These are phyloP conservation scores for Phytophthora megakarya DNA, from an alignment of 352 stramenopile species.

Conservation along the genomic window DNA sequence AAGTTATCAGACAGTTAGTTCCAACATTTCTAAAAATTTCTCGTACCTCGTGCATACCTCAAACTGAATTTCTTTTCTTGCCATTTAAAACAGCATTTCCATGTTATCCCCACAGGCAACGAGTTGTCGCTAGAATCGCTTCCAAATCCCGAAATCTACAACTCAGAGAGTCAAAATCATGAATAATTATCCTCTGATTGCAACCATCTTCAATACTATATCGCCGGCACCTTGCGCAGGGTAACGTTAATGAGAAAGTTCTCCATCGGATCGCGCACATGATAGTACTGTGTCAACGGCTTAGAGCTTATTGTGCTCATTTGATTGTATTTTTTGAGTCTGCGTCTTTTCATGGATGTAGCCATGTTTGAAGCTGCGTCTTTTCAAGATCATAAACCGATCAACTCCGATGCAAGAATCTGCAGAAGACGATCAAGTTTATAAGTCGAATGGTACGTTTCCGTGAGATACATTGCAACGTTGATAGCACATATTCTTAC, in stretches of 20 bases:
- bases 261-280: constrained; percentile 77
- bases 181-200: background rate
- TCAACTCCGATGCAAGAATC: constrained; percentile 9
- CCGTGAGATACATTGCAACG: background rate
- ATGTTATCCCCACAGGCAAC: constrained; percentile 39
- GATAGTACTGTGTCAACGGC: constrained; percentile 61
- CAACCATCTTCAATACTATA: background rate
- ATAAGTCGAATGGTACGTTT: background rate
- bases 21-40: background rate
- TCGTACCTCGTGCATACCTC: constrained; percentile 1
- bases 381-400: constrained; percentile 20
- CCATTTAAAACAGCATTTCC: constrained; percentile 59
- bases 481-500: background rate
- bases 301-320: constrained; percentile 27
- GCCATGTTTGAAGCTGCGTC: constrained; percentile 17
- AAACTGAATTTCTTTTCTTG: constrained; percentile 50
- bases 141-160: constrained; percentile 32
- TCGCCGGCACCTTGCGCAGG: constrained; percentile 56
- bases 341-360: constrained; percentile 22
- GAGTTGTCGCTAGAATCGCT: constrained; percentile 6
- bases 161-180: background rate
- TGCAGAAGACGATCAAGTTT: constrained; percentile 1
- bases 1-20: constrained; percentile 1
- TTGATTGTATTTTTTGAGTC: background rate
- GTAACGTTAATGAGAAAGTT: constrained; percentile 62